A percentile compares a stretch with the other conserved stretches of the same genome.
Conservation (phyloP, 257 asterid genomes). For the Penstemon davidsonii region DNA sequence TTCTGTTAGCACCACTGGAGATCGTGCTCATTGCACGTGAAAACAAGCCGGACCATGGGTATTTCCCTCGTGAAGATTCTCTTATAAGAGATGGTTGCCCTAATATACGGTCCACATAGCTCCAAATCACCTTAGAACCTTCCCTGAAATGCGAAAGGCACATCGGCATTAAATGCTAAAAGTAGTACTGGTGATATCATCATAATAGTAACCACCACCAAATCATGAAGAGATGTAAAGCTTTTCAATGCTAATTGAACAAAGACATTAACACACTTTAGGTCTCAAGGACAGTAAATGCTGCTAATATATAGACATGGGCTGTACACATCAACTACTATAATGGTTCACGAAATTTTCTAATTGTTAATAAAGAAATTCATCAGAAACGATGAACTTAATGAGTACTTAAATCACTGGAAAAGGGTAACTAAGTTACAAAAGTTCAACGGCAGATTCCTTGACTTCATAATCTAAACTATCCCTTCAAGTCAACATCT, state of each 20-base stretch:
- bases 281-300: slow-evolving; percentile 9
- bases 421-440: background rate
- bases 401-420: background rate
- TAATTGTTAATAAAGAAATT: background rate
- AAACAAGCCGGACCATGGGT: slow-evolving; percentile 90
- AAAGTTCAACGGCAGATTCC: background rate
- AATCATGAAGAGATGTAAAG: background rate
- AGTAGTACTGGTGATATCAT: background rate
- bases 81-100: slow-evolving; percentile 96
- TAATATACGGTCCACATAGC: slow-evolving; percentile 89
- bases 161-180: slow-evolving; percentile 18
- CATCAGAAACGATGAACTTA: background rate
- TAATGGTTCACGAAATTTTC: background rate
- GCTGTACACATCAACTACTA: slow-evolving; percentile 6
- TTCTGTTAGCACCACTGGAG: slow-evolving; percentile 44
- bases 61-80: slow-evolving; percentile 93
- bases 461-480: background rate
- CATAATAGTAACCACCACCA: slow-evolving; percentile 7
- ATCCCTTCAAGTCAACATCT: background rate
- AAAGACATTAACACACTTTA: background rate
- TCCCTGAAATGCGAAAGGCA: slow-evolving; percentile 58
- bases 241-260: background rate
- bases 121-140: slow-evolving; percentile 94
- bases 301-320: background rate
- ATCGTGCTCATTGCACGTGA: slow-evolving; percentile 54